Conservation (phyloP, 495 filamentous ascomycete genomes). For the Tuber umbilicatum region DNA sequence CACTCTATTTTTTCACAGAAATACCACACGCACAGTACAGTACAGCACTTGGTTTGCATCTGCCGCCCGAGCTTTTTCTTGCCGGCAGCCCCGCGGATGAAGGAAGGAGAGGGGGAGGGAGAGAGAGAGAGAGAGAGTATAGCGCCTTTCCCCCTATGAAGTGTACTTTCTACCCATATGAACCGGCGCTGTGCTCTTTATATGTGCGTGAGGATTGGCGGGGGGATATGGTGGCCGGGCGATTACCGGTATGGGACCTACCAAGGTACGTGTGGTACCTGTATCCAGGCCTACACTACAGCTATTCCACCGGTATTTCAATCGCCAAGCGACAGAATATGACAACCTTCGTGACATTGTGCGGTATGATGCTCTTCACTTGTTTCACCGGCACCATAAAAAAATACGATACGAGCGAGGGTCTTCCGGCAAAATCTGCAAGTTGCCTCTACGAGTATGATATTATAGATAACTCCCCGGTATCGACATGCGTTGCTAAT, state of each 20-base stretch:
- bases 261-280: not conserved
- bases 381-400: not conserved
- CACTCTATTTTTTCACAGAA: not conserved
- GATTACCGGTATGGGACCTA: not conserved
- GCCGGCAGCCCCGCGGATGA: not conserved
- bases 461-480: not conserved
- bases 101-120: not conserved
- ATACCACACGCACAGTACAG: not conserved
- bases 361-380: not conserved
- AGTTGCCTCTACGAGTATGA: not conserved
- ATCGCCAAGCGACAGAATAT: not conserved
- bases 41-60: not conserved
- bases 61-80: conserved; percentile 1
- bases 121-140: not conserved
- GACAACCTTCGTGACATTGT: not conserved
- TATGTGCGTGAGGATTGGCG: not conserved
- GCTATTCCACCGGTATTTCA: not conserved
- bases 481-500: not conserved
- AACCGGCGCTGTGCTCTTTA: not conserved
- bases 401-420: not conserved
- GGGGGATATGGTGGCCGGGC: not conserved
- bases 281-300: not conserved
- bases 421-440: not conserved
- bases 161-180: not conserved
- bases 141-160: not conserved